phyloP scores from a whole-genome alignment of 2,329 filamentous ascomycete species.

The Scedosporium apiospermum region DNA sequence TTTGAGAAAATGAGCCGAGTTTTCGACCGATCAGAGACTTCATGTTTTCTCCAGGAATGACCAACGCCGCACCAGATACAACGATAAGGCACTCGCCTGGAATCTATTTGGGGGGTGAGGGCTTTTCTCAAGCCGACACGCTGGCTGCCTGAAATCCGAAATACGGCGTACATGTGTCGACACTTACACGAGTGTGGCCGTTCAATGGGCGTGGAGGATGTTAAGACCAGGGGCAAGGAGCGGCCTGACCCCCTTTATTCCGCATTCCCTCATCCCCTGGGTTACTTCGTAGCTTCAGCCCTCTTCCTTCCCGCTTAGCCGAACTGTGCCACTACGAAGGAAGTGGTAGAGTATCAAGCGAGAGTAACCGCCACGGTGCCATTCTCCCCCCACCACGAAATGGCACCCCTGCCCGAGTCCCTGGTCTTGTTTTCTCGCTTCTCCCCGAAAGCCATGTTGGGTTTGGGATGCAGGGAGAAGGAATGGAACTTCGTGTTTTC shows the following conservation, averaged over 20 bases:
- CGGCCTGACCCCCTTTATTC: background rate
- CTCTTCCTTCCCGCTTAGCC: background rate
- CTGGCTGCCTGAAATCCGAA: no score
- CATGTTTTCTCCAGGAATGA: no score
- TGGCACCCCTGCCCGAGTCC: background rate
- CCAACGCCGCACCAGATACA: no score
- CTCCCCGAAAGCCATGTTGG: background rate
- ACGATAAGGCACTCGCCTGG: no score
- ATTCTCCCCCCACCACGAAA: background rate
- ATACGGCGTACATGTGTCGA: no score
- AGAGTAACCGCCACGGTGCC: background rate
- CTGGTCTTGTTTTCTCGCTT: background rate
- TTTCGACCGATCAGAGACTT: no score
- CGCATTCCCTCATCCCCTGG: background rate
- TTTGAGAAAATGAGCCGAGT: no score
- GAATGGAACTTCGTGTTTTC: no score
- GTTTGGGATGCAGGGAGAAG: background rate
- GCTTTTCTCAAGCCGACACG: no score
- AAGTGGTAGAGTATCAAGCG: background rate
- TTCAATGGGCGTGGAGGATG: background rate
- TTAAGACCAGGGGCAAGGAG: background rate
- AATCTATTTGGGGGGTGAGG: no score
- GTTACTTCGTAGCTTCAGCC: no score
- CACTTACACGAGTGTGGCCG: background rate
- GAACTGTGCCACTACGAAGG: background rate